Conservation (phyloP, 257 asterid genomes). For the Osmanthus fragrans region DNA sequence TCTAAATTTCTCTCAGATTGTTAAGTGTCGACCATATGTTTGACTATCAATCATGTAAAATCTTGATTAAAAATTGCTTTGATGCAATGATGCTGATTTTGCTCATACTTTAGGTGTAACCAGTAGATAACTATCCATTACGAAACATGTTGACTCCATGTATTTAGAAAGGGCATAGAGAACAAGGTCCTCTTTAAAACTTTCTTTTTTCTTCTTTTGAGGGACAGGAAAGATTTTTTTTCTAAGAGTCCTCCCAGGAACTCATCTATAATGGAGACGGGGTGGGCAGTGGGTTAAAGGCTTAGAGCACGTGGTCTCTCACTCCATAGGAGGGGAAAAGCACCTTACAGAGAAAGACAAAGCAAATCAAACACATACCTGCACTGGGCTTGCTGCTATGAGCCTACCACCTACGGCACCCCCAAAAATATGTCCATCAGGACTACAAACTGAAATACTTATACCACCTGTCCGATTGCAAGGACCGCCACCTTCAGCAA, state of each 20-base stretch:
- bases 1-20: neutral
- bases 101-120: neutral
- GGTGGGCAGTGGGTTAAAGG: neutral
- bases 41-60: no score
- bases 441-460: constrained; percentile 64
- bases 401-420: constrained; percentile 75
- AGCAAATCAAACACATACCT: constrained; percentile 32
- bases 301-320: neutral
- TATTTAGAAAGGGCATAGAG: no score
- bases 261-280: neutral
- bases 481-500: constrained; percentile 65
- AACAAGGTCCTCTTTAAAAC: no score
- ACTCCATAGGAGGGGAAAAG: neutral
- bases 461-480: constrained; percentile 62
- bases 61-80: neutral
- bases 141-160: no score
- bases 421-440: constrained; percentile 69
- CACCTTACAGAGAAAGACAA: neutral
- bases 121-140: no score
- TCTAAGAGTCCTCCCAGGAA: neutral
- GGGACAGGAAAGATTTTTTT: no score
- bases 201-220: no score
- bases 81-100: neutral
- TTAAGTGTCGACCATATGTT: neutral
- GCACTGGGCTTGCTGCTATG: constrained; percentile 54